Conservation (phyloP, 768 basidiomycete species). For the Mycena floridula region DNA sequence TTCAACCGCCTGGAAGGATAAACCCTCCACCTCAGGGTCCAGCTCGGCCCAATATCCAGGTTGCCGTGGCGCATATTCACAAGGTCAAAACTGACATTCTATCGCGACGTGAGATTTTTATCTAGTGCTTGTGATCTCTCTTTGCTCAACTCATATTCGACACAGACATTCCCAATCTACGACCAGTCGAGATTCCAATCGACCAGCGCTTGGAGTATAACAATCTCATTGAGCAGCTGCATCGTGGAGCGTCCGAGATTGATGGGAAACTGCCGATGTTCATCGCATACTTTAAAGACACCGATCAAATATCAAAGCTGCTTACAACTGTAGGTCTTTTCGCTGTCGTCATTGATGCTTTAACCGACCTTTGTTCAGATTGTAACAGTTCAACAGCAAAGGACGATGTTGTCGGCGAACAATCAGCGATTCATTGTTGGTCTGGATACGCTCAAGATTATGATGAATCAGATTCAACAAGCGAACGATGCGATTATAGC, state of each 20-base stretch:
- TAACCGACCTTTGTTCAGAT: conserved; percentile 13
- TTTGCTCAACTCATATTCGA: too few relatives aligned
- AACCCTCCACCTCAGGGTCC: background rate
- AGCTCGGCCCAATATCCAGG: background rate
- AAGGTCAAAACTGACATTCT: conserved; percentile 7
- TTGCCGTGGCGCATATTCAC: conserved; percentile 5
- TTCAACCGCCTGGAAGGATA: background rate
- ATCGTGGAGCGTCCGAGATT: conserved; percentile 38
- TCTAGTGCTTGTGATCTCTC: background rate
- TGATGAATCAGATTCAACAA: conserved; percentile 36
- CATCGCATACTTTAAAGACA: conserved; percentile 37
- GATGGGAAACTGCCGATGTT: conserved; percentile 46
- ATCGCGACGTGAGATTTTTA: conserved; percentile 3
- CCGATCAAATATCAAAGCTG: conserved; percentile 41
- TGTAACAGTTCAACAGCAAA: conserved; percentile 28
- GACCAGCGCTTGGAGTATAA: conserved; percentile 53
- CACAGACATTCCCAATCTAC: background rate
- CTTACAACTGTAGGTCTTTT: conserved; percentile 46
- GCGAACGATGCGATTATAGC: conserved; percentile 31
- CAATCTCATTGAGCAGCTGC: conserved; percentile 40
- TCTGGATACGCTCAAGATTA: conserved; percentile 33
- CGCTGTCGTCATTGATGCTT: conserved; percentile 5
- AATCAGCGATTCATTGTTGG: conserved; percentile 36
- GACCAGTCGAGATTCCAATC: conserved; percentile 34
- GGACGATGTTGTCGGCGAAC: conserved; percentile 26